Conservation (phyloP, 768 basidiomycete species). For the Exidia glandulosa region DNA sequence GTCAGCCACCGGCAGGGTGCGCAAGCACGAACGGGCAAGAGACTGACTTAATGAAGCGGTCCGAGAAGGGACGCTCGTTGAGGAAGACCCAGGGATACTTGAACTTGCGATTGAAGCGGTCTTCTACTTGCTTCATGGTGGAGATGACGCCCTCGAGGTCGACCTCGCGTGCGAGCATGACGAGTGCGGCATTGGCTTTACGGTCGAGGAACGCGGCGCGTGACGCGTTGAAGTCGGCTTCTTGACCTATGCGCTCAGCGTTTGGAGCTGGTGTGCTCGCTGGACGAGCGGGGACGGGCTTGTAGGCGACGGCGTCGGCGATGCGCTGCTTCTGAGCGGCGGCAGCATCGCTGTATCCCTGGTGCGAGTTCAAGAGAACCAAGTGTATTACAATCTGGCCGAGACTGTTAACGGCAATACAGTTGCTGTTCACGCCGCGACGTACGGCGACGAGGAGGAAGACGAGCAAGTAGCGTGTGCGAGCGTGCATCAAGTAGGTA, state of each 20-base stretch:
- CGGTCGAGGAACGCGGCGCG: conserved; percentile 24
- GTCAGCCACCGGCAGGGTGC: not conserved
- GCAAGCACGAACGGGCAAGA: conserved; percentile 1
- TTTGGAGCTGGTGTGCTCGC: not conserved
- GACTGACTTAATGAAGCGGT: conserved; percentile 55
- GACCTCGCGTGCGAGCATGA: conserved; percentile 54
- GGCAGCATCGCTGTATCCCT: not conserved
- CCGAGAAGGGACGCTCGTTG: conserved; percentile 68
- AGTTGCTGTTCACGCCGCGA: not conserved
- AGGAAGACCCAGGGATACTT: conserved; percentile 77
- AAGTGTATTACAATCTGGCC: not conserved
- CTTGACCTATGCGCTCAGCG: not conserved
- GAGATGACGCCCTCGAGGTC: conserved; percentile 49
- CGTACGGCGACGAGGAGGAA: not conserved
- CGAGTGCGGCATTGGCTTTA: conserved; percentile 75
- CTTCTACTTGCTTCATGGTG: conserved; percentile 61
- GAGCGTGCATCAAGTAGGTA: not conserved
- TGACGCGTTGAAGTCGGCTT: not conserved
- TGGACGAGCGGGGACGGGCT: not conserved
- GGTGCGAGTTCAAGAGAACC: not conserved
- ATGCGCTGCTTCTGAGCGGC: not conserved
- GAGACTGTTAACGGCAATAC: not conserved
- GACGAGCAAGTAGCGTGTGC: not conserved
- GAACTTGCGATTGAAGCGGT: conserved; percentile 49
- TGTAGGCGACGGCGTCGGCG: not conserved